Evolutionary conservation across 768 basidiomycete genomes (phyloP), one percentile per base, ranked within the genome.

Genomic region (Megacollybia marginata): DNA sequence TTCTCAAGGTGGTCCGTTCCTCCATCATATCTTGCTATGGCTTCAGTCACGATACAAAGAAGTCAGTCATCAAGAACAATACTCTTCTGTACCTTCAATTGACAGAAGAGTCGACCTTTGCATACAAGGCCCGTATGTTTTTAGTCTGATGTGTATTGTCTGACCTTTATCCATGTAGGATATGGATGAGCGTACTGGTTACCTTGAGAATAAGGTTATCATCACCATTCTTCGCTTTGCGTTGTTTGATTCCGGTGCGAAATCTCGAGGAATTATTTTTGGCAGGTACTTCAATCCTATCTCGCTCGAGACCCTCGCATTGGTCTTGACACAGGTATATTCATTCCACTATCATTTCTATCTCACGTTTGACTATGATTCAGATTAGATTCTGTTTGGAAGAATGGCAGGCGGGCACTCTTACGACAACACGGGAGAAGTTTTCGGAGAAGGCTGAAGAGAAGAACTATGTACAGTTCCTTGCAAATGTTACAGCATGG

Each of bases 51-150:
- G 35, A 36, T 16, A 16, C 16, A 10, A 16, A 36, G 10, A 10
- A 16, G 10, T 10, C 10, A 16, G 35, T 16, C 10, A 10, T 10
- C 10, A 10, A 16, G 10, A 16, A 36, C 43, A 51, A 42, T 36
- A 38, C 32, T 51, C 44, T 19, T 11, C 45, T 46, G 23, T 51
- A 51, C 23, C 38, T 19, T 16, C 16, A 33, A 38, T 46, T 51
- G 4, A 3, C 33, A 10, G 9, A 10, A 10, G 12, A 20, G 11
- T 11, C 10, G 10, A 11, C 19, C 43, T 44, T 13, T 19, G 43
- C 19, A 9, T 44, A 13, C 43, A 20, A 44, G n/a, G n/a, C n/a
- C n/a, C n/a, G n/a, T n/a, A n/a, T n/a, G n/a, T n/a, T n/a, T n/a
- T n/a, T n/a, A n/a, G n/a, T n/a, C n/a, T n/a, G n/a, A n/a, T n/a